Conservation (phyloP, 768 basidiomycete species). For the Boletus eberwhitei region DNA sequence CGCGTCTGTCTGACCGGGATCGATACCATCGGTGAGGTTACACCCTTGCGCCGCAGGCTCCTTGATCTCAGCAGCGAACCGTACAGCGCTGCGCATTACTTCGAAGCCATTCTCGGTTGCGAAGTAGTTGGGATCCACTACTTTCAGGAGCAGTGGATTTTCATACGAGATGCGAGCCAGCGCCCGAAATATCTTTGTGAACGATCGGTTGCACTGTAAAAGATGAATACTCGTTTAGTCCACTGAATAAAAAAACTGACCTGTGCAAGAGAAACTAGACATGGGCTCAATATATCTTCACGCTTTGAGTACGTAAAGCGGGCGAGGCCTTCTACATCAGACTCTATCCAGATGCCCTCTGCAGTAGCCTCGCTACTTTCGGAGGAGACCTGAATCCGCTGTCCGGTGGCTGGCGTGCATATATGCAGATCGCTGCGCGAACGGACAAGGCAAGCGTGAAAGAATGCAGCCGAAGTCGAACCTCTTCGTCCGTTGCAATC, state of each 20-base stretch:
- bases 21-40: background rate
- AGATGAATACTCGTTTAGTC: too few relatives aligned
- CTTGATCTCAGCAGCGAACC: background rate
- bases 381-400: background rate
- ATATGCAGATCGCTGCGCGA: background rate
- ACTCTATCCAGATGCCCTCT: background rate
- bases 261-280: background rate
- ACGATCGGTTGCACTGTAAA: too few relatives aligned
- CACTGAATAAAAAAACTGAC: background rate
- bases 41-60: background rate
- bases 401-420: background rate
- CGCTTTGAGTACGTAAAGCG: background rate
- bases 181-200: background rate
- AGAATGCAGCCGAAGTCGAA: background rate
- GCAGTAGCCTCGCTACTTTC: background rate
- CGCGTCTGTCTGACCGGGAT: background rate
- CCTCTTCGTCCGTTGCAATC: background rate
- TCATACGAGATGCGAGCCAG: background rate
- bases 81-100: background rate
- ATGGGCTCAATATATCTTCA: background rate
- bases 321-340: background rate
- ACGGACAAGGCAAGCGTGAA: background rate
- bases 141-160: background rate
- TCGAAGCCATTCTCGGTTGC: background rate
- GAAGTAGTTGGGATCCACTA: background rate